Evolutionary conservation across 495 filamentous ascomycete genomes (phyloP), one percentile per base, ranked within the genome.

Genomic region (Polyplosphaeria fusca): DNA sequence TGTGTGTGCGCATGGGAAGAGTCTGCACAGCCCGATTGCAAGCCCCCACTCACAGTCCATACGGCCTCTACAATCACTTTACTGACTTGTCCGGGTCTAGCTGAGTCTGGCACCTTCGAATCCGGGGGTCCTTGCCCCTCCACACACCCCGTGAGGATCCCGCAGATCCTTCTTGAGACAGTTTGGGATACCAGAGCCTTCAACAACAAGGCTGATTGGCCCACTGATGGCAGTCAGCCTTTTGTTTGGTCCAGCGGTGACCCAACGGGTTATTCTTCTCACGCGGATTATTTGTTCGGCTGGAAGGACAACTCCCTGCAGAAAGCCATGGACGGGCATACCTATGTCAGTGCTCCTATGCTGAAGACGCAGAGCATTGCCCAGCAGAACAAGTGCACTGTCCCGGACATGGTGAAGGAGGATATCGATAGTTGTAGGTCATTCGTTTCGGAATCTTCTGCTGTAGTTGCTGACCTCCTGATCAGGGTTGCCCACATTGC

Each of bases 301-400:
- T 76, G 73, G 76, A 70, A 78, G 58, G 76, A 69, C 37, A 71
- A 77, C 24, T 68, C 74, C 0, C 67, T 79, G 2, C 73, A 72
- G 57, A 65, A 69, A 14, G 68, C 68, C 16, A 63, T 74, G 64
- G 69, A 76, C 49, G 48, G 28, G 1, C 45, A 56, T 28, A 50
- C 51, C 0, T 56, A 56, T 23, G 51, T 56, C 1, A 18, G 11
- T 13, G 45, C 45, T 18, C 44, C 51, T 25, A 56, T 30, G 38
- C 30, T 61, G 24, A 56, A 61, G 52, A 61, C 51, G 20, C 58
- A 61, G 58, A 56, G 24, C 16, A 56, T 61, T 25, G 58, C 51
- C 2, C 19, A 61, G 23, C 52, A 55, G 52, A 61, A 61, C 37
- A 56, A 56, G 52, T 61, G 58, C 26, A 56, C 20, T 37, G 45